phyloP scores from a whole-genome alignment of 2,329 filamentous ascomycete species.

The Mycogone perniciosa region DNA sequence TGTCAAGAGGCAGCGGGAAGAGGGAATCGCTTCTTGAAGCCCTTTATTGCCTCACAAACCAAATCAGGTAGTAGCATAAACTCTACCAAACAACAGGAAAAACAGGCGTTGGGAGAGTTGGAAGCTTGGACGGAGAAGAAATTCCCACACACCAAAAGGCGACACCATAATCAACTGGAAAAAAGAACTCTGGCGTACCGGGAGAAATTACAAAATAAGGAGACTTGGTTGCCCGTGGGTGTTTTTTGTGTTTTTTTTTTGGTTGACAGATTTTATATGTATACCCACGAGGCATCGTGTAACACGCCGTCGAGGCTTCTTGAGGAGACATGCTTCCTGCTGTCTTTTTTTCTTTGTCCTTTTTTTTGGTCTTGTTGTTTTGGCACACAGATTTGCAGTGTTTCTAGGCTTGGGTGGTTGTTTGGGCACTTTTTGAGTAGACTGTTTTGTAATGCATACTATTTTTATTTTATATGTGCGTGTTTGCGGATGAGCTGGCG shows the following conservation, averaged over 20 bases:
- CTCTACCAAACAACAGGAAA: too few relatives aligned
- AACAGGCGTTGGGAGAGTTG: too few relatives aligned
- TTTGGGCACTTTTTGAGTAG: too few relatives aligned
- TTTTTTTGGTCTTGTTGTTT: neutral
- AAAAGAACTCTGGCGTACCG: too few relatives aligned
- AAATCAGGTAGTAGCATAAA: neutral
- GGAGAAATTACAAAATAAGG: too few relatives aligned
- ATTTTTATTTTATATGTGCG: too few relatives aligned
- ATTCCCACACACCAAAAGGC: too few relatives aligned
- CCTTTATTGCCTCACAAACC: neutral
- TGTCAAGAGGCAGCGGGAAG: slow-evolving; percentile 60
- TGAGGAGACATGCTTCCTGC: neutral
- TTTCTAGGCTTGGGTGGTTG: too few relatives aligned
- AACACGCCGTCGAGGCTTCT: neutral
- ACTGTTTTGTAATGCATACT: too few relatives aligned
- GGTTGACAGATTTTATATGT: neutral
- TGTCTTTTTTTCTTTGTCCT: neutral
- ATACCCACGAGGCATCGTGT: neutral
- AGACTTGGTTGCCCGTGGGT: neutral
- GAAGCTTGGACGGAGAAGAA: too few relatives aligned
- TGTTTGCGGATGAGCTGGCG: too few relatives aligned
- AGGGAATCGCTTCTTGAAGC: slow-evolving; percentile 16
- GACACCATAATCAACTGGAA: too few relatives aligned
- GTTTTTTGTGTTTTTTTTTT: neutral
- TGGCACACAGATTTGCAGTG: neutral